Conservation (phyloP, 202 grass and related monocot genomes). For the Bolboschoenoplectus hybrid region DNA sequence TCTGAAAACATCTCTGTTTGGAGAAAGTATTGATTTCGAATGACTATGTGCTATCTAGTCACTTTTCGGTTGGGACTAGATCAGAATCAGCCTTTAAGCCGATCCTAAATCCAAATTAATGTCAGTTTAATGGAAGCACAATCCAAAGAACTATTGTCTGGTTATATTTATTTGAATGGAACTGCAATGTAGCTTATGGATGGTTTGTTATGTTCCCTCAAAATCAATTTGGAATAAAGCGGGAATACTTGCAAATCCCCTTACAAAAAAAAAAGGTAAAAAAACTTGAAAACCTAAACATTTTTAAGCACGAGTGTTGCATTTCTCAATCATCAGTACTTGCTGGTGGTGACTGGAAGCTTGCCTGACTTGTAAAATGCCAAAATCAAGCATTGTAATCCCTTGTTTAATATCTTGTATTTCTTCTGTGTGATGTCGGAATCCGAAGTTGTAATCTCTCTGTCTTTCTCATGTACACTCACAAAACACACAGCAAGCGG, state of each 20-base stretch:
- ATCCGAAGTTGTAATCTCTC: constrained; percentile 21
- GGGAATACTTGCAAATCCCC: background rate
- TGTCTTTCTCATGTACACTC: background rate
- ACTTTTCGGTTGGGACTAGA: background rate
- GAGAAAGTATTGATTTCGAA: background rate
- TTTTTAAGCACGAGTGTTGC: background rate
- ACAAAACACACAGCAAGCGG: constrained; percentile 67
- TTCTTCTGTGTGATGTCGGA: background rate
- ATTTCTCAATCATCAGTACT: background rate
- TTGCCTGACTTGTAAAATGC: constrained; percentile 3
- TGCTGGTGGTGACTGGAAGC: background rate
- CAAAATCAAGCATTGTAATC: constrained; percentile 32
- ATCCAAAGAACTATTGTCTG: background rate
- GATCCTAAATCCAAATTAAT: background rate
- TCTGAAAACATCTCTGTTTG: background rate
- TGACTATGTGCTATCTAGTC: background rate
- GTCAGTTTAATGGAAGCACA: background rate
- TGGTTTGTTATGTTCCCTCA: constrained; percentile 12
- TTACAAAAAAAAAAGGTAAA: background rate
- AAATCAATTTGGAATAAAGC: background rate
- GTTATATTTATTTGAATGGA: constrained; percentile 10
- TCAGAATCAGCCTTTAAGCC: background rate
- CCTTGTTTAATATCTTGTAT: background rate
- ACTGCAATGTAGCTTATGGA: background rate
- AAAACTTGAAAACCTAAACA: background rate